A percentile compares a stretch with the other conserved stretches of the same genome.
These are phyloP conservation scores for Eremochloa ophiuroides DNA, from an alignment of 176 grass and related monocot genomes.

Conservation along the genomic window DNA sequence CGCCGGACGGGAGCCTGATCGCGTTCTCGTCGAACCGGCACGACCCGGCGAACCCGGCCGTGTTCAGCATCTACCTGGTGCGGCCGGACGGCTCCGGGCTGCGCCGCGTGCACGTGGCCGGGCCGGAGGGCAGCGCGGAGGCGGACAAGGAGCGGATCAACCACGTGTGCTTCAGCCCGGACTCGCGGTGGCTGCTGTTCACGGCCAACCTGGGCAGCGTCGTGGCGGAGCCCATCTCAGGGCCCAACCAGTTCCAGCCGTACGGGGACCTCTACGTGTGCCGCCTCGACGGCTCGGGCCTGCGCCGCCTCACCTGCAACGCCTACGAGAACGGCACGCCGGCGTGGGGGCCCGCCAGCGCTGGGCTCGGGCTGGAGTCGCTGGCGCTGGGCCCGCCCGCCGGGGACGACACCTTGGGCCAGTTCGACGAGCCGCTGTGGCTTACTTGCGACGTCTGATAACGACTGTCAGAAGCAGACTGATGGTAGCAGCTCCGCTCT, in stretches of 20 bases:
- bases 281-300: constrained; percentile 54
- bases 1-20: constrained; percentile 71
- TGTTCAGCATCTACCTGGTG: constrained; percentile 81
- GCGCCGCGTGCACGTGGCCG: constrained; percentile 59
- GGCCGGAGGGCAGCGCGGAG: constrained; percentile 38
- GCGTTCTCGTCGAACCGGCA: constrained; percentile 95
- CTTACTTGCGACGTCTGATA: constrained; percentile 50
- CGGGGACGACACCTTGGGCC: constrained; percentile 47
- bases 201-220: constrained; percentile 66
- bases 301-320: constrained; percentile 70
- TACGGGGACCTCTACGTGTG: constrained; percentile 83
- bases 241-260: constrained; percentile 83
- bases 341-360: constrained; percentile 30
- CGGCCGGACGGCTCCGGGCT: constrained; percentile 58
- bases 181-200: constrained; percentile 79
- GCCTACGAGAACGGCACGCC: constrained; percentile 90
- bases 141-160: constrained; percentile 77
- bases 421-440: constrained; percentile 78
- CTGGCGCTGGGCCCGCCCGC: constrained; percentile 12
- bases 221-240: constrained; percentile 51
- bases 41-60: constrained; percentile 45
- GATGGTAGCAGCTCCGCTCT: not conserved
- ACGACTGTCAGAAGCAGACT: not conserved
- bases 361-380: not conserved
- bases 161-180: constrained; percentile 91